These are phyloP conservation scores for Penicillium hordei DNA, from an alignment of 2,329 filamentous ascomycete genomes.

Conservation along the genomic window DNA sequence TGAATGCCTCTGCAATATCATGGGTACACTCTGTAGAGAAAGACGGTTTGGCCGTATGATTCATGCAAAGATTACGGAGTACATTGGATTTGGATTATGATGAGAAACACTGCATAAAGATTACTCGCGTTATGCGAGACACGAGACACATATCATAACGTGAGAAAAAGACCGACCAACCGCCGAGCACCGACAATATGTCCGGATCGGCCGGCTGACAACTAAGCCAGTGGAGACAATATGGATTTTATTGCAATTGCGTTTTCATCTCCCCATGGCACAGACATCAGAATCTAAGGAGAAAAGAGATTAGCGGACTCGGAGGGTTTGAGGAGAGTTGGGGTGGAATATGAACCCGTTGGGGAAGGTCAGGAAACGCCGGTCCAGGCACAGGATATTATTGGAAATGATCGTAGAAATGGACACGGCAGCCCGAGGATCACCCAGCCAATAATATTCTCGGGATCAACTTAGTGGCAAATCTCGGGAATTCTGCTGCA, in stretches of 20 bases:
- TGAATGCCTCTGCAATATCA: background rate
- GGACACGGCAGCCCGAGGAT: background rate
- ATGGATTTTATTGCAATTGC: background rate
- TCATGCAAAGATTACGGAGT: background rate
- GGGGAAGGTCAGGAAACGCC: background rate
- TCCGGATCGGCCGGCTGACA: background rate
- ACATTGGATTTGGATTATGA: background rate
- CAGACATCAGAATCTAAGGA: background rate
- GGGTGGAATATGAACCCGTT: background rate
- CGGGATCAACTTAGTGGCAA: constrained; percentile 4
- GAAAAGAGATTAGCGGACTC: background rate
- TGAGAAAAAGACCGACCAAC: background rate
- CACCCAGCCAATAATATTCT: background rate
- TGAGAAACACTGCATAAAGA: background rate
- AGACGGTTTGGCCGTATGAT: background rate
- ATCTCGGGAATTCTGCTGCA: background rate
- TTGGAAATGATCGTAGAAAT: background rate
- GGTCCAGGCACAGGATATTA: background rate
- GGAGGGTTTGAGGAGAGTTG: background rate
- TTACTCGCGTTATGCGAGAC: background rate
- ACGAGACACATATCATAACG: background rate
- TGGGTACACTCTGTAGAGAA: background rate
- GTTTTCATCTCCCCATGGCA: background rate
- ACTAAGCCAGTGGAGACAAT: background rate
- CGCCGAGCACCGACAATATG: background rate